Base-by-base conservation (phyloP, 2,329 filamentous ascomycete species). In the Trichoderma sp. region DNA sequence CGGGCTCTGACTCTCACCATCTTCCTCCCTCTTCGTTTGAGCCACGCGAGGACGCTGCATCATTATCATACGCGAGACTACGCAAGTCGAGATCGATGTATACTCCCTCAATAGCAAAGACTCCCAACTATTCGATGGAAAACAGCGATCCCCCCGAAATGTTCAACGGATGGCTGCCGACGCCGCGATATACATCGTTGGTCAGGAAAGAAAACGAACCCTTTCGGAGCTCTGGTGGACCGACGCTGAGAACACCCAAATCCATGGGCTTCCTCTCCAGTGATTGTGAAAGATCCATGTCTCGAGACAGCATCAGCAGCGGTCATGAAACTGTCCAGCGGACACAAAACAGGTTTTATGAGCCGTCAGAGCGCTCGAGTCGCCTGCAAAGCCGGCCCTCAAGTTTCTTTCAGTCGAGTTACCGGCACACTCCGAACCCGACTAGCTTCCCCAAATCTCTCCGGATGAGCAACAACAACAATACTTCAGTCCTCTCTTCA, bases 31-130 rank as follows among this genome's bases (percentile, higher is more conserved):
- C 74, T 3, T 81, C 82, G 69, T 86, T 85, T 75, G 84, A 82
- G 5, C 81, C 81, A 1, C 84, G 87, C 71, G 85, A 88, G 71
- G 83, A 86, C 67, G 77, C 84, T 36, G 82, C 81, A 1, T 86
- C 86, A 3, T 81, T 81, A 2, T 86, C 86, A 0, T 86, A 84
- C 74, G 82, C 84, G 61, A 84, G 81, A 32, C 78, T 90, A 55
- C 86, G 86, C 57, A 88, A 85, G 75, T 88, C 88, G 1, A 85
- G 81, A 71, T 90, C 88, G 0, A 86, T 89, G 85, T 83, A 87
- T 73, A 79, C 81, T 12, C 77, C 80, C 3, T 80, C 81, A 1
- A 74, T 77, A 12, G 68, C 68, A 9, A 53, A 65, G 20, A 63
- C 67, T 6, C 47, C 39, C 1, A 75, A 71, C 5, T 71, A 75